A percentile compares a stretch with the other conserved stretches of the same genome.
These are phyloP conservation scores for Apiotrichum domesticum DNA, from an alignment of 1,284 basidiomycete genomes.

Conservation along the genomic window DNA sequence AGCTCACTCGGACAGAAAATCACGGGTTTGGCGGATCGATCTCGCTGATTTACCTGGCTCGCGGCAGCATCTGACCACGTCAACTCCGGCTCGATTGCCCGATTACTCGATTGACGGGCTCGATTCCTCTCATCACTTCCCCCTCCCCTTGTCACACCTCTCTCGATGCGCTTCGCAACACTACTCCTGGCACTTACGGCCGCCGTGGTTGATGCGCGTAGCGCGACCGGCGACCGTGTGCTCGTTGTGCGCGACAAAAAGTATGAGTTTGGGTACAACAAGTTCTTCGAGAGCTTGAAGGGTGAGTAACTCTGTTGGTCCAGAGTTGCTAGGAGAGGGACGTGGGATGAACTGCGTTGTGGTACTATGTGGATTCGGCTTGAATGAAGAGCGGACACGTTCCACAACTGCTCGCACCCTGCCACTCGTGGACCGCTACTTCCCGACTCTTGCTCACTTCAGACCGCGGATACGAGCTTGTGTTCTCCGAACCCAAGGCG, in stretches of 20 bases:
- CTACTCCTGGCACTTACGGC: slow-evolving; percentile 3
- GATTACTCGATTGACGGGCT: too few species aligned
- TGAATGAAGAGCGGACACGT: too few species aligned
- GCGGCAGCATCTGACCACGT: too few species aligned
- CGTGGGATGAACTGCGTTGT: too few species aligned
- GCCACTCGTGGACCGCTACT: background rate
- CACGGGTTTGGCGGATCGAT: too few species aligned
- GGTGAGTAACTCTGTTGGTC: slow-evolving; percentile 50
- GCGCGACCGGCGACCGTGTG: slow-evolving; percentile 75
- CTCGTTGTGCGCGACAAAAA: slow-evolving; percentile 73
- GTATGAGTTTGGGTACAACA: slow-evolving; percentile 57
- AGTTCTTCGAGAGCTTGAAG: slow-evolving; percentile 72
- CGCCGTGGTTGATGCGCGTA: slow-evolving; percentile 53
- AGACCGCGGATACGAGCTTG: slow-evolving; percentile 74
- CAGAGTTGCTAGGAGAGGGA: background rate
- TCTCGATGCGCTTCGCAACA: background rate
- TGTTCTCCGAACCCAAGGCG: slow-evolving; percentile 72
- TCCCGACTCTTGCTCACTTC: slow-evolving; percentile 2
- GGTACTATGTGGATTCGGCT: too few species aligned
- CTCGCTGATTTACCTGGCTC: too few species aligned
- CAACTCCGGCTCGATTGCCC: too few species aligned
- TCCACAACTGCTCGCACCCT: background rate
- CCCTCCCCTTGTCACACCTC: background rate
- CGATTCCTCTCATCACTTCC: background rate
- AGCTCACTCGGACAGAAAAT: too few species aligned